Conservation (phyloP, 2,329 filamentous ascomycete genomes). For the Magnaporthiopsis poae region DNA sequence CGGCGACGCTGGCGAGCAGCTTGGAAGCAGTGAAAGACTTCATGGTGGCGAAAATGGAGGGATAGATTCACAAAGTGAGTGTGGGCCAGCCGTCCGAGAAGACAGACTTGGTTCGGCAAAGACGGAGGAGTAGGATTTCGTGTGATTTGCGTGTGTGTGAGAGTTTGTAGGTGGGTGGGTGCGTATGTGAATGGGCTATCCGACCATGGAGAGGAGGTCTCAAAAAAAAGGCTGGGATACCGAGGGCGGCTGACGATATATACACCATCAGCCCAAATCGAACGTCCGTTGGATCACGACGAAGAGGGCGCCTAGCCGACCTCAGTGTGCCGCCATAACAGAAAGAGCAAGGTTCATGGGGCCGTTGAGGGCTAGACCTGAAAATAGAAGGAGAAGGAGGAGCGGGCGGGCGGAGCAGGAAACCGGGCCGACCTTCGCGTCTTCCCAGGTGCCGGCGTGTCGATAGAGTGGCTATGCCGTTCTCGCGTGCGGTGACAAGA, state of each 20-base stretch:
- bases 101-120: background rate
- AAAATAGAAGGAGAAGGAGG: background rate
- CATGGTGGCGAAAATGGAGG: background rate
- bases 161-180: too few species aligned
- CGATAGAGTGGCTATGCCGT: background rate
- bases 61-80: background rate
- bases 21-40: background rate
- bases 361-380: too few species aligned
- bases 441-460: background rate
- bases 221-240: background rate
- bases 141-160: background rate
- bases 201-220: background rate
- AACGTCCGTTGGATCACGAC: too few species aligned
- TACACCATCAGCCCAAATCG: background rate
- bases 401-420: background rate
- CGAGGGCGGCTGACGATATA: background rate
- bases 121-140: background rate
- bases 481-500: background rate
- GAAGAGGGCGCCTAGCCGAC: background rate
- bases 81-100: background rate
- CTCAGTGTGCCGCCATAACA: background rate
- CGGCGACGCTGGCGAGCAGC: background rate
- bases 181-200: background rate
- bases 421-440: background rate
- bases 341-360: background rate